Evolutionary conservation across 495 filamentous ascomycete genomes (phyloP).

Genomic region (Margaritispora aquatica): DNA sequence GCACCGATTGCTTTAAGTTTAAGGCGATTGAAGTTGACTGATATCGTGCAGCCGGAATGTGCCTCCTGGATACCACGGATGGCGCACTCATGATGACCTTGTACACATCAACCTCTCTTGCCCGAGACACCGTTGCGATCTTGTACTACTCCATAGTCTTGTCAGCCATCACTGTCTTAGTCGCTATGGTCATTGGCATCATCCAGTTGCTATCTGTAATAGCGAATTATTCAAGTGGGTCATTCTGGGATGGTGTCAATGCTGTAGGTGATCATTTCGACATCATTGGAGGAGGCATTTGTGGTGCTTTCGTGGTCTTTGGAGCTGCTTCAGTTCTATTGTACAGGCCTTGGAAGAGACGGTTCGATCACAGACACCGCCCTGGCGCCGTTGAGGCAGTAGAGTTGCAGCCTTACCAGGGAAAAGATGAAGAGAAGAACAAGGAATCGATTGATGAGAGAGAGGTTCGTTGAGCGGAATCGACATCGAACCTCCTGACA

Average conservation of each 20-base stretch:
- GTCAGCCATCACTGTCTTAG: conserved; percentile 78
- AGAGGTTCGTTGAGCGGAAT: background rate
- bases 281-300: conserved; percentile 79
- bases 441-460: background rate
- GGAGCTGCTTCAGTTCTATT: conserved; percentile 63
- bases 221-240: conserved; percentile 63
- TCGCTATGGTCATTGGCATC: conserved; percentile 77
- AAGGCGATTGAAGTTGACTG: conserved; percentile 79
- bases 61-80: conserved; percentile 47
- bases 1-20: conserved; percentile 26
- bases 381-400: background rate
- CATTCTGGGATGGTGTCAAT: conserved; percentile 83
- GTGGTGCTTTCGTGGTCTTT: conserved; percentile 72
- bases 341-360: conserved; percentile 71
- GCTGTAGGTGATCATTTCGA: conserved; percentile 76
- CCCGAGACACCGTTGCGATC: conserved; percentile 76
- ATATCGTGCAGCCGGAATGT: conserved; percentile 38
- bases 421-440: background rate
- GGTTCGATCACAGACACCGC: conserved; percentile 1
- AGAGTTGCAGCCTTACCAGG: background rate
- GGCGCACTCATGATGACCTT: conserved; percentile 93
- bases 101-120: conserved; percentile 71
- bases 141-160: conserved; percentile 92
- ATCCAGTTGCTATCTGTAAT: conserved; percentile 79
- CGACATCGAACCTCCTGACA: no score